phyloP scores from a whole-genome alignment of 2,329 filamentous ascomycete species.

The Penicillium oxalicum region DNA sequence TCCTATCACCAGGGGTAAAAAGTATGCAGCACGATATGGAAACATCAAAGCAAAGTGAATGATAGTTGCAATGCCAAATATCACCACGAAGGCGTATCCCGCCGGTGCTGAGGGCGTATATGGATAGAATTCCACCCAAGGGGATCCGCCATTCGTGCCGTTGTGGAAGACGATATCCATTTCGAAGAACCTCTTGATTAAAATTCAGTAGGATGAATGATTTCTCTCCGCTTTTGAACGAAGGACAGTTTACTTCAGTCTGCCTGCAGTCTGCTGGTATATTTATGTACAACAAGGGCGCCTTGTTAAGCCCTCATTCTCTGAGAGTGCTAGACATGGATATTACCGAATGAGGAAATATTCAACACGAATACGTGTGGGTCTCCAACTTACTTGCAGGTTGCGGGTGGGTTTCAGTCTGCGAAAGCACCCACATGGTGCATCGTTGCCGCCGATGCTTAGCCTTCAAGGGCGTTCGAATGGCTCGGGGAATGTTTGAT shows the following conservation, averaged over 20 bases:
- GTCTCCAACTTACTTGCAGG: not conserved
- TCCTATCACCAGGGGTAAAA: slow-evolving; percentile 33
- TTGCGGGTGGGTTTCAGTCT: too few species aligned
- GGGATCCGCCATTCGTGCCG: slow-evolving; percentile 26
- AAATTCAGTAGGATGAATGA: not conserved
- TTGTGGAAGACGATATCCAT: slow-evolving; percentile 31
- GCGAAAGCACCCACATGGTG: too few species aligned
- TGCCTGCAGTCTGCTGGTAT: too few species aligned
- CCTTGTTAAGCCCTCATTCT: too few species aligned
- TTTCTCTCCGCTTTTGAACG: not conserved
- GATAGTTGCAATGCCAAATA: slow-evolving; percentile 30
- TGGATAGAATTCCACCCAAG: slow-evolving; percentile 33
- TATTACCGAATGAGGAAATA: too few species aligned
- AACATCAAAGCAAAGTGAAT: slow-evolving; percentile 28
- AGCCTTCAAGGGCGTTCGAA: too few species aligned
- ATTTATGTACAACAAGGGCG: too few species aligned
- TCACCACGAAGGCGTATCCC: slow-evolving; percentile 31
- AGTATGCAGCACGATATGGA: slow-evolving; percentile 30
- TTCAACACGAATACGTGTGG: not conserved
- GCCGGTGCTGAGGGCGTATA: slow-evolving; percentile 32
- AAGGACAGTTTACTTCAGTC: not conserved
- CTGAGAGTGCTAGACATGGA: too few species aligned
- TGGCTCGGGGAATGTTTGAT: too few species aligned
- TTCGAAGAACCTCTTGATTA: not conserved
- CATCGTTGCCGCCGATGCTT: too few species aligned